Evolutionary conservation across 1,284 basidiomycete genomes (phyloP), one percentile per base, ranked within the genome.

Genomic region (Cutaneotrichosporon sp.): DNA sequence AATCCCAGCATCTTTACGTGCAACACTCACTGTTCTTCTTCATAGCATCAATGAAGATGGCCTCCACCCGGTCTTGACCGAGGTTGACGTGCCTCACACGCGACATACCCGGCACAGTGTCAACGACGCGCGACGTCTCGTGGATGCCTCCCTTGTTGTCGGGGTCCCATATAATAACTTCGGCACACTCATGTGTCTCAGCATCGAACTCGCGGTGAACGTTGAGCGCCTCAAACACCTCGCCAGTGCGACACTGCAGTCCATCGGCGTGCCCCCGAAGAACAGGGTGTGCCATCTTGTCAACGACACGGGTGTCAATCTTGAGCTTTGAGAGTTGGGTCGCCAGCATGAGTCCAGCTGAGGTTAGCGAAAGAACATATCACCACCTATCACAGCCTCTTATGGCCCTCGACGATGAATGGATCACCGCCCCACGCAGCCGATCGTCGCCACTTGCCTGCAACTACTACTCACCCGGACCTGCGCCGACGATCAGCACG

Each of bases 11-110:
- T n/a, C n/a, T n/a, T n/a, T n/a, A n/a, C n/a, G n/a, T n/a, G n/a
- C n/a, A n/a, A 27, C 26, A 54, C 63, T 37, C 37, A 64, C 64
- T 57, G 47, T 60, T 55, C 41, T 60, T 59, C 44, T 59, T 54
- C 62, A 66, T 62, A 3, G 60, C 56, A n/a, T 66, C 62, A 14
- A 66, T 56, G 46, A 69, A 58, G 58, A 69, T 66, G 19, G 57
- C 54, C 53, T 69, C 67, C 2, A 69, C 64, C 5, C 67, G 50
- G 20, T 62, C 67, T 50, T 69, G 67, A 1, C 62, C 65, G 1
- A 69, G 52, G 31, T 66, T 61, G 17, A 61, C 63, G 25, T 69
- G 67, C 3, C 62, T 57, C 38, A 65, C 57, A 5, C 62, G 51
- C 24, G 57, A 61, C 20, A 63, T 60, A 17, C 65, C 65, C 0